These are phyloP conservation scores for Sclerotinia trifoliorum DNA, from an alignment of 2,329 filamentous ascomycete genomes.

Conservation along the genomic window DNA sequence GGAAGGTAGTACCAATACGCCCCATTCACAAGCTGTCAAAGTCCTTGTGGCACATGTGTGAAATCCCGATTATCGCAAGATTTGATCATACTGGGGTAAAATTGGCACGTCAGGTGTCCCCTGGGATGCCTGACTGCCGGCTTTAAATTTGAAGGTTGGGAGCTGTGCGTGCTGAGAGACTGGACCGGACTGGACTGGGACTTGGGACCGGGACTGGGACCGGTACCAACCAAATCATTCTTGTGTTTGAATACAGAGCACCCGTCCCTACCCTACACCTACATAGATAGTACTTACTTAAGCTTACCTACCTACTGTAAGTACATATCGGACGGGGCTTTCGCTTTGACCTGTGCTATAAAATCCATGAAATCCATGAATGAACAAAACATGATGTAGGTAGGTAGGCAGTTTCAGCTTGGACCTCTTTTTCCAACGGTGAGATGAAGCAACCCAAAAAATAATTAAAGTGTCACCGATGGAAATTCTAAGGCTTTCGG, in stretches of 20 bases:
- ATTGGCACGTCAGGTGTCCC: background rate
- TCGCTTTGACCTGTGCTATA: constrained; percentile 1
- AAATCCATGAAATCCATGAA: background rate
- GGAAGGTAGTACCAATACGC: background rate
- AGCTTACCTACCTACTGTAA: no score
- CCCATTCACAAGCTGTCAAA: background rate
- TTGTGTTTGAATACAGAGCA: no score
- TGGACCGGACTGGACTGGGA: no score
- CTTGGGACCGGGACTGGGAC: background rate
- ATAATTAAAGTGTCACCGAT: background rate
- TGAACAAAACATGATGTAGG: background rate
- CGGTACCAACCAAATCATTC: background rate
- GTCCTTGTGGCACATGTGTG: background rate
- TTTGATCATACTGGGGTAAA: background rate
- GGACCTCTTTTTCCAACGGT: constrained; percentile 10
- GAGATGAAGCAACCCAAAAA: constrained; percentile 12
- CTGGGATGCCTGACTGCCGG: background rate
- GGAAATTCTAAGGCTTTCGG: no score
- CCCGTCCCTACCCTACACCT: no score
- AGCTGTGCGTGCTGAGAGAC: background rate
- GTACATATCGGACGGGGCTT: background rate
- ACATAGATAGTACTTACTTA: no score
- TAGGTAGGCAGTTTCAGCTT: constrained; percentile 14
- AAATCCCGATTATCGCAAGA: background rate
- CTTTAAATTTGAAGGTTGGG: background rate